Percentiles rank a stretch among this genome's conserved stretches.
Evolutionary conservation across 106 monocot genomes (phyloP).

Genomic region (Dactylorhiza incarnata): DNA sequence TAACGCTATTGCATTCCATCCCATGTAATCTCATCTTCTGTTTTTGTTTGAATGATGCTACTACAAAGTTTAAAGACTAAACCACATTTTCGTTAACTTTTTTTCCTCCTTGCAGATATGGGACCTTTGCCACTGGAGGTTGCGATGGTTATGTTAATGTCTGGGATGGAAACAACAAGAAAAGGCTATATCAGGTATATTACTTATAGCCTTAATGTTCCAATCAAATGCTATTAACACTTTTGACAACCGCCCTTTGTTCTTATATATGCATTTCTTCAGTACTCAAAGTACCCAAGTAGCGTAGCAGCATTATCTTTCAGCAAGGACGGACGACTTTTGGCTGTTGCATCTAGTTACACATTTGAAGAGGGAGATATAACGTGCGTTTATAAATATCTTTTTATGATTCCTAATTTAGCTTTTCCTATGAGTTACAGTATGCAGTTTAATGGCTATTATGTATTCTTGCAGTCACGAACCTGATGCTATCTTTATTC

Average conservation of each 20-base stretch:
- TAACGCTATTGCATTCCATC: conserved; percentile 96
- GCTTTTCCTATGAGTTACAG: neutral
- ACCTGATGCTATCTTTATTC: conserved; percentile 79
- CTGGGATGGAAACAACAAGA: conserved; percentile 99
- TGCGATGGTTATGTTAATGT: conserved; percentile 98
- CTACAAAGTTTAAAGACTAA: neutral
- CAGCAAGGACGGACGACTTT: conserved; percentile 73
- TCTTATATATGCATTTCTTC: conserved; percentile 1
- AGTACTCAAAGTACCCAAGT: conserved; percentile 86
- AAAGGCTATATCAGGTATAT: conserved; percentile 86
- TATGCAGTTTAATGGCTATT: neutral
- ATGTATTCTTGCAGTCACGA: conserved; percentile 43
- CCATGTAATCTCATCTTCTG: conserved; percentile 51
- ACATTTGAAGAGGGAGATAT: conserved; percentile 93
- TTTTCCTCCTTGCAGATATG: conserved; percentile 46
- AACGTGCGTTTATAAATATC: conserved; percentile 30
- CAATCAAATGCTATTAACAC: neutral
- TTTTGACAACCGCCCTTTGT: neutral
- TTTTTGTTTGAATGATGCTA: neutral
- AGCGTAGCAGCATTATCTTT: conserved; percentile 94
- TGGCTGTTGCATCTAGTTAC: conserved; percentile 95
- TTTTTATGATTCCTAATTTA: neutral
- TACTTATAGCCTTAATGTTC: no score
- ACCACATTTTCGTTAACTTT: neutral
- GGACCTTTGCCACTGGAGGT: conserved; percentile 98